Evolutionary conservation across 2,329 filamentous ascomycete genomes (phyloP).

Genomic region (Colletotrichum sp.): DNA sequence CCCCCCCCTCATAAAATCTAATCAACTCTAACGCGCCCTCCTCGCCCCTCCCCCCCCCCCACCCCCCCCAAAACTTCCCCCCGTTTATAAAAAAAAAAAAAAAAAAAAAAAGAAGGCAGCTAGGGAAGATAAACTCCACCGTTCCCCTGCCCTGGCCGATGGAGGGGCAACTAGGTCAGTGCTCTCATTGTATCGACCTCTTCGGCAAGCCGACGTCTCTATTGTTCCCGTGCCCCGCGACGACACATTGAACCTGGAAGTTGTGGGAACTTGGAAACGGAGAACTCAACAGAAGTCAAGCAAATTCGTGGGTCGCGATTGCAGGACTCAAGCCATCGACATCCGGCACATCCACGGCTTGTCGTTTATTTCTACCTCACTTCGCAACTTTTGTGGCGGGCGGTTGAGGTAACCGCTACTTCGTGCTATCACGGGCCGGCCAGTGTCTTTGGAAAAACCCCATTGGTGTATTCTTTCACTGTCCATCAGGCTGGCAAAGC

Average conservation of each 20-base stretch:
- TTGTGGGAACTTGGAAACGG: neutral
- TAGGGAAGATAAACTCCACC: slow-evolving; percentile 8
- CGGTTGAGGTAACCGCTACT: slow-evolving; percentile 1
- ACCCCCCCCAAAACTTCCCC: too few relatives aligned
- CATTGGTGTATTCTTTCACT: slow-evolving; percentile 6
- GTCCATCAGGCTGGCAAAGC: neutral
- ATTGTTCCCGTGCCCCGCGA: slow-evolving; percentile 7
- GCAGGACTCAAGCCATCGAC: neutral
- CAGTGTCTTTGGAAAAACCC: neutral
- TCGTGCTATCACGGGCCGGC: slow-evolving; percentile 2
- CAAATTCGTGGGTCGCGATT: neutral
- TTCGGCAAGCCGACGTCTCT: neutral
- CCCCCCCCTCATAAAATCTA: too few relatives aligned
- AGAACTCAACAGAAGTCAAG: neutral
- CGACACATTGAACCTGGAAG: neutral
- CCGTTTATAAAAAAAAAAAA: neutral
- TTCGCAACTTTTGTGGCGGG: neutral
- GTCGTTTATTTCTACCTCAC: neutral
- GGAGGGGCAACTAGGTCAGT: slow-evolving; percentile 11
- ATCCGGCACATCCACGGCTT: neutral
- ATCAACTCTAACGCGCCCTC: too few relatives aligned
- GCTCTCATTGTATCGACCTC: neutral
- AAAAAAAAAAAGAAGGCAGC: neutral
- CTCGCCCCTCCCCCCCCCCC: too few relatives aligned
- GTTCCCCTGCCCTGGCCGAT: slow-evolving; percentile 13